Conservation (phyloP, 1,284 basidiomycete species). For the Cryptococcus sp. region DNA sequence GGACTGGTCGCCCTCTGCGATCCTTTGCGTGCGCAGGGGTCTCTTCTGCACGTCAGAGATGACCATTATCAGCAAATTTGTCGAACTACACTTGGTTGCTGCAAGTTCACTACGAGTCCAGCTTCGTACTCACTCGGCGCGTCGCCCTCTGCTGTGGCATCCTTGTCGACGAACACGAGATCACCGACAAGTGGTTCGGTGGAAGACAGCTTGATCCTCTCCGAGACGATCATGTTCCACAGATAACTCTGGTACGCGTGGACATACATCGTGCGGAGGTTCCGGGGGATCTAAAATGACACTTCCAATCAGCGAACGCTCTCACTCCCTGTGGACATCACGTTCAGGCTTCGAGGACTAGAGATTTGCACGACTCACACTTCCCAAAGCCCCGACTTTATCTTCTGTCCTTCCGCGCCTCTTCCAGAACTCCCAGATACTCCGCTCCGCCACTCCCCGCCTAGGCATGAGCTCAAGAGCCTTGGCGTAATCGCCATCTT, state of each 20-base stretch:
- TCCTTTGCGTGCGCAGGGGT: constrained; percentile 18
- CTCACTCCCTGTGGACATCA: background rate
- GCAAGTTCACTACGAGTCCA: background rate
- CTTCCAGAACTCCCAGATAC: constrained; percentile 86
- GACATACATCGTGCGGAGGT: constrained; percentile 93
- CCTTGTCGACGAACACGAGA: constrained; percentile 65
- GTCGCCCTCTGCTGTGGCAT: constrained; percentile 55
- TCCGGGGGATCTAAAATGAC: constrained; percentile 77
- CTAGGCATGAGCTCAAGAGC: constrained; percentile 82
- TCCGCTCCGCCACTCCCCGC: constrained; percentile 86
- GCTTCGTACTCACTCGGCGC: constrained; percentile 48
- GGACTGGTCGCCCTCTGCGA: constrained; percentile 10
- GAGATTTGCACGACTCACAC: constrained; percentile 59
- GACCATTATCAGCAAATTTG: too few species aligned
- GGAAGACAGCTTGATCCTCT: constrained; percentile 80
- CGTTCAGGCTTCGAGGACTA: background rate
- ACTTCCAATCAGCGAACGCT: background rate
- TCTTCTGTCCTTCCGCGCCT: constrained; percentile 79
- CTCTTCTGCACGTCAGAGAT: constrained; percentile 8
- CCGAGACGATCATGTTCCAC: constrained; percentile 95
- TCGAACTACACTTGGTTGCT: too few species aligned
- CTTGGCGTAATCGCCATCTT: constrained; percentile 71
- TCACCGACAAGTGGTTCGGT: constrained; percentile 81
- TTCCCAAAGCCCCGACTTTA: constrained; percentile 80
- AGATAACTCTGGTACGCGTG: constrained; percentile 99